Conservation (phyloP, 805 yeast species). For the Yamadazyma olivae region DNA sequence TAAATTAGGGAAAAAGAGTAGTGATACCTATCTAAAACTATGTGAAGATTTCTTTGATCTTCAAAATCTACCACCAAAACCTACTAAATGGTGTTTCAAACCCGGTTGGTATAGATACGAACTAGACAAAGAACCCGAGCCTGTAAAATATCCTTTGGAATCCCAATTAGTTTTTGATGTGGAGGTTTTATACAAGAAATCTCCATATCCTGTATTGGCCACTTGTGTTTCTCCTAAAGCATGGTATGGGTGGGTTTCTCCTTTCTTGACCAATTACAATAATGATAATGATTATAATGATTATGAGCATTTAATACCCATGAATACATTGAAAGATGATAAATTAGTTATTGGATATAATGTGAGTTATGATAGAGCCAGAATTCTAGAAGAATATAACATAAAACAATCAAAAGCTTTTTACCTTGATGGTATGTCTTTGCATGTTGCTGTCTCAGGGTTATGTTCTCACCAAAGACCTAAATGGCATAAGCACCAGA, state of each 20-base stretch:
- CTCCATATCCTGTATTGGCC: slow-evolving; percentile 77
- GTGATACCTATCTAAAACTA: slow-evolving; percentile 58
- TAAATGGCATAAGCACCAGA: slow-evolving; percentile 59
- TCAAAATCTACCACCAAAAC: slow-evolving; percentile 23
- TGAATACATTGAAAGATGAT: slow-evolving; percentile 44
- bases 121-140: slow-evolving; percentile 47
- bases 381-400: slow-evolving; percentile 80
- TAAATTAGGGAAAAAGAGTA: slow-evolving; percentile 56
- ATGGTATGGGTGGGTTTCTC: slow-evolving; percentile 96
- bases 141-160: slow-evolving; percentile 70
- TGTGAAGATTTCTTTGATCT: slow-evolving; percentile 43
- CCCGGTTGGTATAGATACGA: slow-evolving; percentile 85
- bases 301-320: slow-evolving; percentile 71
- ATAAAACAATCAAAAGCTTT: slow-evolving; percentile 66
- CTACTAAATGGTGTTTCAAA: slow-evolving; percentile 46
- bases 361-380: slow-evolving; percentile 85
- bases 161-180: slow-evolving; percentile 81
- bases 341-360: slow-evolving; percentile 85
- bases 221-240: slow-evolving; percentile 73
- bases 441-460: slow-evolving; percentile 88
- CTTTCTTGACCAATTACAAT: slow-evolving; percentile 62
- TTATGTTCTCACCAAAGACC: slow-evolving; percentile 91
- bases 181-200: slow-evolving; percentile 75
- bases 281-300: slow-evolving; percentile 24
- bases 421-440: slow-evolving; percentile 86